Conservation (phyloP, 805 yeast genomes). For the Nakazawaea sp. region DNA sequence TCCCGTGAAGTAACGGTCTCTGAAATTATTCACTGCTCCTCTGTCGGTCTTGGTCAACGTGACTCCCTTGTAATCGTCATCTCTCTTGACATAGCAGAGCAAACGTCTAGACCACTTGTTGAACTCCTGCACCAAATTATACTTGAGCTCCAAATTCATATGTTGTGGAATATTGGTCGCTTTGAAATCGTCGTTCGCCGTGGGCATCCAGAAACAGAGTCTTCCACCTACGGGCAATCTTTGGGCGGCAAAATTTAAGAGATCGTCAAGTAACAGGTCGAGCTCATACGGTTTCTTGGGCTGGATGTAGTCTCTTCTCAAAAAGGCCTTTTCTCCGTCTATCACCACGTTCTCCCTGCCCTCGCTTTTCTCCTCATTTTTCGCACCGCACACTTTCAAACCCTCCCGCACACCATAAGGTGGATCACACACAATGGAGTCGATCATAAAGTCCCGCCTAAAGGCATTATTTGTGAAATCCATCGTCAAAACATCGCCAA, state of each 20-base stretch:
- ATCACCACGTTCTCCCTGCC: slow-evolving; percentile 73
- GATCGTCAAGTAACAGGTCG: slow-evolving; percentile 69
- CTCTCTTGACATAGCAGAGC: slow-evolving; percentile 70
- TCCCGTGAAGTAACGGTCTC: slow-evolving; percentile 71
- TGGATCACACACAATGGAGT: slow-evolving; percentile 90
- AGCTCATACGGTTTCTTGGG: slow-evolving; percentile 89
- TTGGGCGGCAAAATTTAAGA: slow-evolving; percentile 64
- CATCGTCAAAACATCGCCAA: slow-evolving; percentile 79
- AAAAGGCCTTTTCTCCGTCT: slow-evolving; percentile 71
- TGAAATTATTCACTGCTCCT: slow-evolving; percentile 49
- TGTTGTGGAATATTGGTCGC: slow-evolving; percentile 72
- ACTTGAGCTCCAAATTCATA: slow-evolving; percentile 58
- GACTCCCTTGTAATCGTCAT: slow-evolving; percentile 39
- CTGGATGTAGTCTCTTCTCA: slow-evolving; percentile 78
- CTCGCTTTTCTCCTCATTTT: slow-evolving; percentile 51
- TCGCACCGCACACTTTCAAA: slow-evolving; percentile 85
- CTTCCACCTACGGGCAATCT: slow-evolving; percentile 73
- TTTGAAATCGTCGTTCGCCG: slow-evolving; percentile 79
- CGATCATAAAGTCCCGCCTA: slow-evolving; percentile 54
- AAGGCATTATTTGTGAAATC: slow-evolving; percentile 92
- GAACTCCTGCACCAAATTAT: slow-evolving; percentile 80
- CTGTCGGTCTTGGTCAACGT: slow-evolving; percentile 35
- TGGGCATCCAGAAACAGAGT: slow-evolving; percentile 96
- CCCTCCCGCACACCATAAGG: slow-evolving; percentile 98
- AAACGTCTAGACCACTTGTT: slow-evolving; percentile 90